Evolutionary conservation across 148 eudicot species (phyloP), one percentile per base, ranked within the genome.

Genomic region (Chenopodium album): DNA sequence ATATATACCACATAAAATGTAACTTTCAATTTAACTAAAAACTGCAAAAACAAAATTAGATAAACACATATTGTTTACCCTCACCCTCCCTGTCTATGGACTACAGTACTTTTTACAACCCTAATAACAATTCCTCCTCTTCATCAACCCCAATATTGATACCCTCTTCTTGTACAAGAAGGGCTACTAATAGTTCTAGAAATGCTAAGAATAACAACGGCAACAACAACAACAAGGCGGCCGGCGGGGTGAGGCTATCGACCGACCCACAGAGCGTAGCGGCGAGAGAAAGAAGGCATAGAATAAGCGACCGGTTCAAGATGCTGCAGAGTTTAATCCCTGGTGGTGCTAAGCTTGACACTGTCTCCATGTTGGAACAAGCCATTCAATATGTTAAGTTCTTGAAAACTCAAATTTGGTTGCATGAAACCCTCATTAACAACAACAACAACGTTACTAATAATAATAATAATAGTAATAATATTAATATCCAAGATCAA

Each of bases 191-290:
- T 70, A 63, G 6, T 50, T 20, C 69, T 54, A 62, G 32, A 75
- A 48, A 28, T 50, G 23, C 20, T 7, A 67, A 47, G 13, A 29
- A 32, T 3, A 68, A 32, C 8, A 68, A 50, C 4, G 7, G 14
- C 2, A 23, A 2, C 22, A 44, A 63, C 22, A 63, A 63, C 71
- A 63, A 63, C 7, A 41, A 41, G 44, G 44, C 44, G 44, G 44
- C 44, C 44, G 44, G 80, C 48, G 84, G 28, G 9, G 74, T 84
- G 77, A 90, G 81, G 90, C 87, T 93, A 0, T 93, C 97, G 37
- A 90, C 93, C 0, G 94, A 89, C 79, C 94, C 97, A 3, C 97
- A 93, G 70, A 93, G 97, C 85, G 86, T 91, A 69, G 94, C 93
- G 56, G 97, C 97, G 0, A 60, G 97, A 31, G 87, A 89, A 65